phyloP scores from a whole-genome alignment of 1,139 yeast species.

The Taphrina communis region DNA sequence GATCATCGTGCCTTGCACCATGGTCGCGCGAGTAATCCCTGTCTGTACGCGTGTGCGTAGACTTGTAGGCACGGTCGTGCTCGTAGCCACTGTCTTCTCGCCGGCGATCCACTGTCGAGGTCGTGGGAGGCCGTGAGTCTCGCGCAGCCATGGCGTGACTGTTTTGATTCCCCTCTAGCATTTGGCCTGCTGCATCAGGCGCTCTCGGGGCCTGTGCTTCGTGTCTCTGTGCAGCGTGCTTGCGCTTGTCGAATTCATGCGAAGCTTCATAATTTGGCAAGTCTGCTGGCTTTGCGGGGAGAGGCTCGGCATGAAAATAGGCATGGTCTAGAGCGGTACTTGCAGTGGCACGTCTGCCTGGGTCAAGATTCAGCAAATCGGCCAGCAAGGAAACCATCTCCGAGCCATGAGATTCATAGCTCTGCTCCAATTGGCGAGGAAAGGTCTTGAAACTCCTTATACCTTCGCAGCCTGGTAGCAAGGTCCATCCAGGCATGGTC shows the following conservation, averaged over 20 bases:
- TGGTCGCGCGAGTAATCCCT: constrained; percentile 14
- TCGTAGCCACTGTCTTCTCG: constrained; percentile 5
- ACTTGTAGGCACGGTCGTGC: not conserved
- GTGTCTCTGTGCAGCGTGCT: constrained; percentile 46
- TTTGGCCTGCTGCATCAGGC: constrained; percentile 37
- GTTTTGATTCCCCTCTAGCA: constrained; percentile 24
- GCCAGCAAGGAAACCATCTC: constrained; percentile 58
- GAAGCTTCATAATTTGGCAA: constrained; percentile 79
- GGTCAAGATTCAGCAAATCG: constrained; percentile 68
- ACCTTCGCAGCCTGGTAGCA: constrained; percentile 65
- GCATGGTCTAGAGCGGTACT: constrained; percentile 72
- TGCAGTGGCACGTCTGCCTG: constrained; percentile 75
- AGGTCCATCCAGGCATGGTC: constrained; percentile 69
- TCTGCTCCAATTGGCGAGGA: constrained; percentile 62
- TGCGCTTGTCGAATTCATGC: constrained; percentile 82
- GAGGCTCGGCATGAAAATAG: constrained; percentile 70
- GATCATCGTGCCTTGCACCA: constrained; percentile 11
- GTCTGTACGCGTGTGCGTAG: not conserved
- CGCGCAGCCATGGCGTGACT: constrained; percentile 17
- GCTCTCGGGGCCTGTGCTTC: constrained; percentile 21
- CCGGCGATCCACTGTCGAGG: constrained; percentile 2
- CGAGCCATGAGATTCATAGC: constrained; percentile 56
- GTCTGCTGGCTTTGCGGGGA: constrained; percentile 62
- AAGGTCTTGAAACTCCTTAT: constrained; percentile 54
- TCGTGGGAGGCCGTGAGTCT: constrained; percentile 18